Evolutionary conservation across 352 stramenopile genomes (phyloP), one percentile per base, ranked within the genome.

Genomic region (Plasmopara muralis): DNA sequence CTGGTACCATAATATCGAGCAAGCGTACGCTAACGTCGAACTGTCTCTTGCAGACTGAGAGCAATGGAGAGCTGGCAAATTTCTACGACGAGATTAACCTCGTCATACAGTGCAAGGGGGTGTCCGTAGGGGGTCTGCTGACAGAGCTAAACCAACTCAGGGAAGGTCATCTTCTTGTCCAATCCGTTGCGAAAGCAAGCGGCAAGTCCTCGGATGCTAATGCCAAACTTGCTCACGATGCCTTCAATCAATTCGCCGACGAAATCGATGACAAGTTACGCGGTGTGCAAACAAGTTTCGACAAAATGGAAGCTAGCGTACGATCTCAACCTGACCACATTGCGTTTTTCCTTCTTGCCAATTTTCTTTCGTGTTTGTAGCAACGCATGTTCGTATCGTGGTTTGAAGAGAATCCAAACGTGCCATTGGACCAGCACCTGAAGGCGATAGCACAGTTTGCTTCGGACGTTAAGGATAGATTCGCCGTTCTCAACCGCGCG

Each of bases 31-130:
- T 14, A 55, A 28, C 10, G 13, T 7, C n/a, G 15, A 38, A 20
- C 10, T 55, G 46, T 48, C 9, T 33, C 47, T 53, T 57, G 15
- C 38, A 66, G 43, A 60, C 39, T 13, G 60, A 50, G 37, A 20
- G 53, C 9, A 45, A 60, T 53, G 52, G 52, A n/a, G 46, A 43
- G 6, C 34, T 69, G 13, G 28, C 43, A 33, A 29, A 59, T 15
- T 66, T 69, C 20, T 55, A 66, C 40, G 55, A 69, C 0, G 61
- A 62, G 14, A 61, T 69, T 33, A 47, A 53, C 18, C 42, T 66
- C n/a, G 42, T 66, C n/a, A 34, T 53, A 28, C 48, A 57, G 41
- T 69, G 61, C 52, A 58, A 62, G 57, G 40, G 47, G 5, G 52
- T 69, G 7, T 66, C 56, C 28, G 52, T 69, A 2, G 40, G 45